Percentiles rank a stretch among this genome's conserved stretches.
Conservation (phyloP, 2,329 filamentous ascomycete genomes). For the Ceratocystis harringtonii region DNA sequence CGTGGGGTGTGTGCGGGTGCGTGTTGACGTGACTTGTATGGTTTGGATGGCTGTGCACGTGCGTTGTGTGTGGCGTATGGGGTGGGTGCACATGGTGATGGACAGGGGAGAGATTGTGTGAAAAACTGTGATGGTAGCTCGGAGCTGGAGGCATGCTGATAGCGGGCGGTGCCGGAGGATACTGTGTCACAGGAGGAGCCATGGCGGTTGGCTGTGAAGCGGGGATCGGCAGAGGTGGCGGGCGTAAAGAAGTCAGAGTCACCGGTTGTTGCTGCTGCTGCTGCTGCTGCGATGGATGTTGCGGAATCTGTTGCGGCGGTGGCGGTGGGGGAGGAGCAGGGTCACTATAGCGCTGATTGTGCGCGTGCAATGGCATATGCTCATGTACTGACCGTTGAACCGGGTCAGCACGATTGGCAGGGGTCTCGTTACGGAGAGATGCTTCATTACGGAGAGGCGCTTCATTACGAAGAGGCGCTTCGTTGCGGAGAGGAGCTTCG, state of each 20-base stretch:
- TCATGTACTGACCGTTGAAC: constrained; percentile 3
- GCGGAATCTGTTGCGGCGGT: not conserved
- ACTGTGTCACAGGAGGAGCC: constrained; percentile 19
- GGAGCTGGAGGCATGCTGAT: constrained; percentile 25
- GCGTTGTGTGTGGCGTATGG: not conserved
- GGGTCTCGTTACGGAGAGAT: too few species aligned
- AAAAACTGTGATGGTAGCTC: constrained; percentile 8
- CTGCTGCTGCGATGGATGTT: constrained; percentile 13
- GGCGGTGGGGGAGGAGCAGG: constrained; percentile 6
- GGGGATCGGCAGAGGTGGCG: constrained; percentile 15
- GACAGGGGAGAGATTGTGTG: constrained; percentile 4
- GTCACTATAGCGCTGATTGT: constrained; percentile 8
- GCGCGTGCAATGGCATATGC: constrained; percentile 6
- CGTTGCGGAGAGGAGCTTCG: constrained; percentile 8
- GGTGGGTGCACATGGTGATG: constrained; percentile 14
- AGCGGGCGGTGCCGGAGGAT: constrained; percentile 22
- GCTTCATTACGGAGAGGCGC: constrained; percentile 2
- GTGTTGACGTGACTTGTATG: constrained; percentile 6
- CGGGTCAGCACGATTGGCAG: constrained; percentile 1
- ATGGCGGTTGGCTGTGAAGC: constrained; percentile 9
- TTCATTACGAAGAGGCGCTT: not conserved
- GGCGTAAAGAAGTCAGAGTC: constrained; percentile 17
- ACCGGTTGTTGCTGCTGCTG: constrained; percentile 15
- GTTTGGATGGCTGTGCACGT: too few species aligned
- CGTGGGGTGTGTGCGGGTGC: constrained; percentile 7